Evolutionary conservation across 345 rosid genomes (phyloP).

Genomic region (Aegle marmelos): DNA sequence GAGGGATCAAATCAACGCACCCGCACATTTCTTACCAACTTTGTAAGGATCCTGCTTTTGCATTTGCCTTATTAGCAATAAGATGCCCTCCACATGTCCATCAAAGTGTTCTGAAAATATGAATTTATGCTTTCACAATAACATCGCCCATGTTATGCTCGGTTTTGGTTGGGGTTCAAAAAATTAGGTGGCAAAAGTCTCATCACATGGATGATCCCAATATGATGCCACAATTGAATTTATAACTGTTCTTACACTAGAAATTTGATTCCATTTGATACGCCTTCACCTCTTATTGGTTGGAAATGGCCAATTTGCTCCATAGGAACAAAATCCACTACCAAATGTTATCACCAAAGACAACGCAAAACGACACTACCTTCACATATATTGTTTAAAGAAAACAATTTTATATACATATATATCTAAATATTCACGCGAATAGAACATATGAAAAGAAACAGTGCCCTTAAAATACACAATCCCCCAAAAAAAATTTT

Average conservation of each 20-base stretch:
- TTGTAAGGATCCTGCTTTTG: neutral
- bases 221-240: neutral
- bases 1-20: neutral
- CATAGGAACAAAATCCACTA: neutral
- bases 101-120: neutral
- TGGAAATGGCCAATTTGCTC: neutral
- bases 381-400: too few species aligned
- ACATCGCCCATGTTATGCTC: neutral
- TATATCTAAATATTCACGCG: too few species aligned
- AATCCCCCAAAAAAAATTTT: too few species aligned
- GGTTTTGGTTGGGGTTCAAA: neutral
- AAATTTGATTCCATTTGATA: neutral
- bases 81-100: neutral
- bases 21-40: neutral
- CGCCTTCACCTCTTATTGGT: neutral
- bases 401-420: too few species aligned
- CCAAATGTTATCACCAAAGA: neutral
- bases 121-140: too few species aligned
- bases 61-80: neutral
- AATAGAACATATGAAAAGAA: too few species aligned
- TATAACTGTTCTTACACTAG: neutral
- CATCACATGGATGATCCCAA: neutral
- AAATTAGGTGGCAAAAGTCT: neutral
- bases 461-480: neutral
- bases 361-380: neutral